Evolutionary conservation across 139 green algal species (phyloP).

Genomic region (Picochlorum sp.): DNA sequence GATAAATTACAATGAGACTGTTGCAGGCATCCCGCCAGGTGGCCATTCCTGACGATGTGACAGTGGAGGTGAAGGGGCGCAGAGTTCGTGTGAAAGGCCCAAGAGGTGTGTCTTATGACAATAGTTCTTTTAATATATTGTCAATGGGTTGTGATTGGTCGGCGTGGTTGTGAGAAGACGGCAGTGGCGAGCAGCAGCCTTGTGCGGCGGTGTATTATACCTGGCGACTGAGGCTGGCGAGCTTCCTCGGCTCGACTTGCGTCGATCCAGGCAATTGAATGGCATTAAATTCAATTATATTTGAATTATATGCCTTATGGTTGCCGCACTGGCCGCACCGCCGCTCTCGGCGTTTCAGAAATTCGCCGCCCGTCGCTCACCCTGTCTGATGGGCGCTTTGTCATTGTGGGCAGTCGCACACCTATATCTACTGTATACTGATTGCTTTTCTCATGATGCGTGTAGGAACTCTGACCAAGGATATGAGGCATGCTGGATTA

Average conservation of each 20-base stretch:
- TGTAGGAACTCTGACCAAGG: constrained; percentile 50
- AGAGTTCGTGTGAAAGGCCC: constrained; percentile 63
- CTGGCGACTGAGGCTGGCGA: neutral
- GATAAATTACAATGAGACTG: constrained; percentile 56
- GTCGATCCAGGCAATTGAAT: too few species aligned
- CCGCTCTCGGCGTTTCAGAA: too few species aligned
- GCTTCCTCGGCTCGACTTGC: neutral
- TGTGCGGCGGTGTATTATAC: neutral
- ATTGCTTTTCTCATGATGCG: neutral
- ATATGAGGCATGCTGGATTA: constrained; percentile 83
- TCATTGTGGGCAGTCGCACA: neutral
- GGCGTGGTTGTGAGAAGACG: constrained; percentile 1
- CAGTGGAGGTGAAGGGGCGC: constrained; percentile 45
- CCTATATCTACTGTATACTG: too few species aligned
- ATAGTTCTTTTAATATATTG: neutral
- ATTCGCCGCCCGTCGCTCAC: neutral
- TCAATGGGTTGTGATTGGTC: too few species aligned
- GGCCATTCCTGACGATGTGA: constrained; percentile 52
- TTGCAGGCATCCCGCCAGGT: constrained; percentile 47
- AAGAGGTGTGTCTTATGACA: constrained; percentile 41
- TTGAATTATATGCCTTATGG: too few species aligned
- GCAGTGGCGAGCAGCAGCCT: neutral
- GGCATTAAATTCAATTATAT: too few species aligned
- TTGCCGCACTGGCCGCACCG: too few species aligned
- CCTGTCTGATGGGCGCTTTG: neutral